Base-by-base conservation (phyloP, 768 basidiomycete genomes). In the Megacollybia marginata region DNA sequence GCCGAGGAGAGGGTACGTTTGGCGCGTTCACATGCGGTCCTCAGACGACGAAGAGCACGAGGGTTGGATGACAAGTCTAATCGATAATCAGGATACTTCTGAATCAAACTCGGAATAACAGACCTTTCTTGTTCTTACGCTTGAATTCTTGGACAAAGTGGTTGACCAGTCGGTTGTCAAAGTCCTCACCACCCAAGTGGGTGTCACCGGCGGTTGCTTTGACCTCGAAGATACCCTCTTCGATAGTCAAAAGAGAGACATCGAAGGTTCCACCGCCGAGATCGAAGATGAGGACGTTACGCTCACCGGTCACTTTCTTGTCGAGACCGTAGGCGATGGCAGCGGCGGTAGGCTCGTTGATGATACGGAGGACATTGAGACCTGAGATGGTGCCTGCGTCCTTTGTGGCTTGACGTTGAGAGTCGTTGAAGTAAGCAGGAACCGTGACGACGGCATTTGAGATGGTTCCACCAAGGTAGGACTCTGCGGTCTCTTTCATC, bases 251-350 rank as follows among this genome's bases (percentile, higher is more conserved):
- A 50, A 97, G 88, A 31, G 93, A 95, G 33, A 95, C 93, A 83
- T 96, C 93, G 69, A 95, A 97, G 34, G 94, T 96, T 74, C 93
- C 94, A 75, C 94, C 94, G 54, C 93, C 94, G 36, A 97, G 86
- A 77, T 98, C 94, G 74, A 96, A 97, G 67, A 97, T 95, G 63
- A 97, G 80, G 59, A 98, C 93, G 65, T 96, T 95, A 53, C 88
- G 86, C 71, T 98, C 94, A 56, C 88, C 85, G 31, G 67, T 66
- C 51, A 88, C 83, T 72, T 95, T 91, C 74, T 93, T 92, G 75
- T 97, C 94, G 48, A 98, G 89, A 73, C 94, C 94, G 71, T 98
- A 97, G 33, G 94, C 94, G 62, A 97, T 97, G 55, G 94, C 94
- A 47, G 95, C 95, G 36, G 95, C 95, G 44, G 95, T 98, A 35